phyloP scores from a whole-genome alignment of 805 yeast species.

The Cyberlindnera mrakii region DNA sequence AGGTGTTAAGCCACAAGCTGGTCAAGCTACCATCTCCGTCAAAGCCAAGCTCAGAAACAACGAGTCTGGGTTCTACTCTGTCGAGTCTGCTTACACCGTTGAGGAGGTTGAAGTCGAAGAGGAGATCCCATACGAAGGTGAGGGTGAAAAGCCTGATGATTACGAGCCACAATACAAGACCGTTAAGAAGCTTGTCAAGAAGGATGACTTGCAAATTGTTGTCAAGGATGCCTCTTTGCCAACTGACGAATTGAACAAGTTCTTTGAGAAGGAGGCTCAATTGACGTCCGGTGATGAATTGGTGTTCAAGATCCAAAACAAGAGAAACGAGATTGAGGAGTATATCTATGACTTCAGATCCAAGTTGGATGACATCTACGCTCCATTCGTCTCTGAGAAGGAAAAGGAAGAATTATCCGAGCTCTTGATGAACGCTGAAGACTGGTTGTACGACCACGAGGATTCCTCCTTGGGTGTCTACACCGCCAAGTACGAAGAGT shows the following conservation, averaged over 20 bases:
- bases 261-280: constrained; percentile 78
- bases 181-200: constrained; percentile 92
- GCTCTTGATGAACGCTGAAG: constrained; percentile 82
- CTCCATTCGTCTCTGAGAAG: constrained; percentile 81
- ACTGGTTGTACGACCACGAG: constrained; percentile 97
- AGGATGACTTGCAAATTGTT: constrained; percentile 63
- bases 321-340: constrained; percentile 97
- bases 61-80: constrained; percentile 90
- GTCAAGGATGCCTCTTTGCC: constrained; percentile 60
- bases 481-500: constrained; percentile 96
- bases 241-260: constrained; percentile 46
- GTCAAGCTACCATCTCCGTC: constrained; percentile 72
- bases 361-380: constrained; percentile 88
- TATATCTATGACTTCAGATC: constrained; percentile 97
- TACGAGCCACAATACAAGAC: constrained; percentile 82
- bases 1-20: constrained; percentile 79
- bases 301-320: constrained; percentile 97
- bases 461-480: constrained; percentile 95
- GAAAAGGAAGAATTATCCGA: constrained; percentile 78
- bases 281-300: constrained; percentile 88
- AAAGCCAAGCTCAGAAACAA: constrained; percentile 95
- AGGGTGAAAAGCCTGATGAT: constrained; percentile 71
- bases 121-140: constrained; percentile 64
- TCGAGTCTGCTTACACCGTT: constrained; percentile 92
- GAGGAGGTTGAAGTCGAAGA: constrained; percentile 89